Evolutionary conservation across 345 rosid genomes (phyloP), one percentile per base, ranked within the genome.

Genomic region (Passiflora organensis): DNA sequence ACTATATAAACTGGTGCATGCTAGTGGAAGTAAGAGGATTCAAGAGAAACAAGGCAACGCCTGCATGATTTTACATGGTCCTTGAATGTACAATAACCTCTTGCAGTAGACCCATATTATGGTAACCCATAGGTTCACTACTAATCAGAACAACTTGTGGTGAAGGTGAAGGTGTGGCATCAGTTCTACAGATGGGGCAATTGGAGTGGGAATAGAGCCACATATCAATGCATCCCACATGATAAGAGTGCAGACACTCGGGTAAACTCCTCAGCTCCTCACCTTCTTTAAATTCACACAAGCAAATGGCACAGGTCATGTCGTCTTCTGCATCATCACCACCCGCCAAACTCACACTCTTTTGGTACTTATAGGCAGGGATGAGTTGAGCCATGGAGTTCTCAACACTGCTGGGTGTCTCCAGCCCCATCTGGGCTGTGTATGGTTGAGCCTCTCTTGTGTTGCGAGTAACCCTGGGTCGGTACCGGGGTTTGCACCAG

Each of bases 171-270:
- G 70, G 78, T 2, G 70, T 53, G 15, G 89, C 75, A 6, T 66
- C 70, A 2, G 76, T 43, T 3, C 89, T 70, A 51, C 82, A 83
- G 38, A 80, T 51, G 13, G 78, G 81, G 48, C 77, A 72, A 54
- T 51, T 67, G 2, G 68, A 38, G 41, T 76, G 81, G 0, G 73
- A 76, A 32, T 47, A 43, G 1, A 69, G 68, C 75, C 77, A 72
- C 77, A 63, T 72, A 53, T 72, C 78, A 32, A 76, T 59, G 28
- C 75, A 76, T 5, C 14, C 46, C 11, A 60, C 65, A 25, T 72
- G 81, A 55, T 62, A 72, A 0, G 72, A 23, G 51, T 72, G 81
- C 62, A 46, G 15, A 37, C 75, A 76, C 38, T 60, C 70, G 1
- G 71, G 77, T 59, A 76, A 57, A 1, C 51, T 44, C 1, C 67